Evolutionary conservation across 139 green algal species (phyloP), one percentile per base, ranked within the genome.

Genomic region (Diplosphaera chodatii): DNA sequence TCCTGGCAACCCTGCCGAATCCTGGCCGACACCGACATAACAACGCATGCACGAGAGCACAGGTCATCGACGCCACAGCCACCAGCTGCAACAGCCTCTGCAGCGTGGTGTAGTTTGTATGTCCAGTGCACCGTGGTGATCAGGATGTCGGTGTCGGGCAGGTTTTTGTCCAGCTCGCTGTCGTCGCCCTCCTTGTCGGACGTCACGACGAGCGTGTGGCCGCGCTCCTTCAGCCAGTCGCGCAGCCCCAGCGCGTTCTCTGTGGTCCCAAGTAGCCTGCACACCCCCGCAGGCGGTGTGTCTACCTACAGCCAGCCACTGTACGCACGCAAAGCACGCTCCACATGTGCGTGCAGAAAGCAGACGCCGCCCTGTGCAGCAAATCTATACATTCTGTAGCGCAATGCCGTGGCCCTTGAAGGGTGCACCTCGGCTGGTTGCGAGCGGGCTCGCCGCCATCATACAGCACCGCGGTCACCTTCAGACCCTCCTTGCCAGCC

Each of bases 201-300:
- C 27, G 72, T 72, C 29, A 77, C 72, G 34, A 77, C 69, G 23
- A 64, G 70, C n/a, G 65, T 71, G 72, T 67, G 41, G 63, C 65
- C 65, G 15, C 66, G 48, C 29, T 32, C 23, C 55, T 77, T 66
- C 32, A 77, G 72, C 72, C 72, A 77, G 10, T 71, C 65, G 15
- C 72, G 65, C 32, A 77, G 72, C 21, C 72, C 72, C 23, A 77
- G 72, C 32, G 69, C 72, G 18, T 77, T 77, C 48, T 59, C 48
- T 59, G 23, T 33, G 22, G 29, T 71, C 5, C 25, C 66, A 32
- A n/a, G 23, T 25, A 33, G n/a, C 25, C 48, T 59, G 48, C 18
- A n/a, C n/a, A n/a, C n/a, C n/a, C n/a, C n/a, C n/a, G n/a, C n/a
- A n/a, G n/a, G n/a, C n/a, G n/a, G n/a, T n/a, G n/a, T n/a, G n/a